phyloP scores from a whole-genome alignment of 2,329 filamentous ascomycete genomes.

The Talaromyces marneffei region DNA sequence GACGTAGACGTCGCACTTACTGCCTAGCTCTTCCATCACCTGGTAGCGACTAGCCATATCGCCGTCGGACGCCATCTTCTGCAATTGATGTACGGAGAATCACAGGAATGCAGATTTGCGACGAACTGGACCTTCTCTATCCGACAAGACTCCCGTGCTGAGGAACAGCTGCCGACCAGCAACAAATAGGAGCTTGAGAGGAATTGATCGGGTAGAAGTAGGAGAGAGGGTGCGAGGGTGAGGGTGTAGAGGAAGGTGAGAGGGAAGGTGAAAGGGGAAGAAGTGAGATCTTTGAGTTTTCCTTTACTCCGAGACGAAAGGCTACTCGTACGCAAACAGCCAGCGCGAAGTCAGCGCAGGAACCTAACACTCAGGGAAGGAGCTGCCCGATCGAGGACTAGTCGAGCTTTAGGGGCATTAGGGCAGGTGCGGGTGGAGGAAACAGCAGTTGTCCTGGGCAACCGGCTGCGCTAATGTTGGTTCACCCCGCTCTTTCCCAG shows the following conservation, averaged over 20 bases:
- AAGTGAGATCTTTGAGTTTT: neutral
- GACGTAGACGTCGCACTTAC: slow-evolving; percentile 43
- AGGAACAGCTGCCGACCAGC: slow-evolving; percentile 7
- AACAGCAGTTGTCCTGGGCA: slow-evolving; percentile 10
- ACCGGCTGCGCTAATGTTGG: slow-evolving; percentile 11
- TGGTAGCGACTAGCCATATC: slow-evolving; percentile 78
- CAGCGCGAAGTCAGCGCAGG: neutral
- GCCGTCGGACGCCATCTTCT: slow-evolving; percentile 36
- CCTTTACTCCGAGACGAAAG: neutral
- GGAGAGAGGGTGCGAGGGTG: neutral
- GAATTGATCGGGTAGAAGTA: neutral
- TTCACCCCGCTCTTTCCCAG: neutral
- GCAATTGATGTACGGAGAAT: neutral
- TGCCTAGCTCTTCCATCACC: slow-evolving; percentile 91
- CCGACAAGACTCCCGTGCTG: slow-evolving; percentile 5
- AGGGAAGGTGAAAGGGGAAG: slow-evolving; percentile 1
- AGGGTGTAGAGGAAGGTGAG: neutral
- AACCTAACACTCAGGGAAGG: neutral
- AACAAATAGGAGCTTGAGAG: slow-evolving; percentile 10
- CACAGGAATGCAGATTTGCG: neutral
- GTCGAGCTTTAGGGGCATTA: neutral
- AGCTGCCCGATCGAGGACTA: slow-evolving; percentile 6
- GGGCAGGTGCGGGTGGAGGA: neutral
- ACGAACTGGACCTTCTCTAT: neutral
- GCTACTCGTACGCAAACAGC: too few species aligned